Evolutionary conservation across 2,329 filamentous ascomycete species (phyloP), one percentile per base, ranked within the genome.

Genomic region (Fusarium tuaranense): DNA sequence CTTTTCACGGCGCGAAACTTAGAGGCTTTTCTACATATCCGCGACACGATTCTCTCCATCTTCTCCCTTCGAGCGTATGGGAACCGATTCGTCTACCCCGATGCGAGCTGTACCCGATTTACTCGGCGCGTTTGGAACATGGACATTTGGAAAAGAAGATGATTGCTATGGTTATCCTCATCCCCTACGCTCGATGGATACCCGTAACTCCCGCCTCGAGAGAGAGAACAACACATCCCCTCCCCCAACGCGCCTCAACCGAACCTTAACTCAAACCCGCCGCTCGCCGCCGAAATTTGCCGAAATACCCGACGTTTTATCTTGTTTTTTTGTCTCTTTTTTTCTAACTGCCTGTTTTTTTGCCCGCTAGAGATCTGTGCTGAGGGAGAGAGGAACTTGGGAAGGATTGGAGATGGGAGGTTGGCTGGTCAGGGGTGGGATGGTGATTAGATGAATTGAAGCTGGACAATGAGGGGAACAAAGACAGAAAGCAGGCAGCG

Each of bases 231-330:
- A 41, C 38, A 41, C 18, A 41, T 41, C 38, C 38, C 39, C 12
- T 14, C n/a, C 25, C 27, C 53, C 30, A 34, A 20, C 30, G 53
- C 53, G 53, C 53, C 53, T 57, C 25, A 27, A 27, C 44, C 44
- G 36, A 44, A 41, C 20, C 38, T 18, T 25, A 36, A 46, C 44
- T 64, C 34, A 22, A 61, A 69, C 46, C 18, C 22, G 63, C 67
- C 65, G 72, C 65, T 20, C 63, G 48, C 61, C 46, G 32, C 46
- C 61, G 46, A 64, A 74, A 61, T 74, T 55, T 74, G 71, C 68
- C 69, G 59, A 74, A 74, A 74, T 74, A 74, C 72, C 72, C 72
- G 59, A 70, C 57, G 71, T 65, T 59, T 64, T 68, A 38, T 32
- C 22, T 46, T 58, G n/a, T 36, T 46, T 41, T 72, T 41, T 64